phyloP scores from a whole-genome alignment of 306 rosid species.

The Quillaja saponaria region DNA sequence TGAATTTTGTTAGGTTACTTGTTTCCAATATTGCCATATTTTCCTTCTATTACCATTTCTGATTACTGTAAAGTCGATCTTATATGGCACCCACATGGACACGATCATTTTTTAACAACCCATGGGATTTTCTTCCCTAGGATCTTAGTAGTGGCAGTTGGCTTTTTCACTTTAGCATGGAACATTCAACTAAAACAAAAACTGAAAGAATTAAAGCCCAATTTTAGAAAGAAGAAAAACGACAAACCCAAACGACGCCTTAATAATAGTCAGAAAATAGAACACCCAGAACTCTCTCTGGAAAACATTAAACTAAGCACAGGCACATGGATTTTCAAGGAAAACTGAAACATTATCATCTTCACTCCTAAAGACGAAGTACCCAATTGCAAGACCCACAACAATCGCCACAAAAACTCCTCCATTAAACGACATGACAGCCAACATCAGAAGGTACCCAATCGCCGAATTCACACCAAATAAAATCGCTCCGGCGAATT shows the following conservation, averaged over 20 bases:
- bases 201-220: constrained; percentile 3
- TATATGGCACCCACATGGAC: no score
- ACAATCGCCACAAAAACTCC: constrained; percentile 80
- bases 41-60: no score
- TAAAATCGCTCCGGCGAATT: constrained; percentile 58
- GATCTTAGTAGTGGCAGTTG: not conserved
- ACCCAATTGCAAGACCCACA: constrained; percentile 75
- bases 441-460: constrained; percentile 84
- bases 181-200: constrained; percentile 6
- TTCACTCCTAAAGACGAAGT: constrained; percentile 58
- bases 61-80: no score
- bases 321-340: constrained; percentile 78
- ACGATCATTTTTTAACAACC: no score
- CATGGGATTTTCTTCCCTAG: not conserved
- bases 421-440: constrained; percentile 88
- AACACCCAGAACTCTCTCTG: not conserved
- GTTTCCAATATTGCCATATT: not conserved
- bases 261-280: not conserved
- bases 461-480: constrained; percentile 80
- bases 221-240: not conserved
- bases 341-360: constrained; percentile 46
- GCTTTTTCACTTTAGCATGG: not conserved
- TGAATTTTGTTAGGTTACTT: not conserved
- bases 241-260: not conserved
- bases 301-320: constrained; percentile 48